A percentile compares a stretch with the other conserved stretches of the same genome.
Conservation (phyloP, 352 stramenopile genomes). For the Globisporangium rhizosaccharum region DNA sequence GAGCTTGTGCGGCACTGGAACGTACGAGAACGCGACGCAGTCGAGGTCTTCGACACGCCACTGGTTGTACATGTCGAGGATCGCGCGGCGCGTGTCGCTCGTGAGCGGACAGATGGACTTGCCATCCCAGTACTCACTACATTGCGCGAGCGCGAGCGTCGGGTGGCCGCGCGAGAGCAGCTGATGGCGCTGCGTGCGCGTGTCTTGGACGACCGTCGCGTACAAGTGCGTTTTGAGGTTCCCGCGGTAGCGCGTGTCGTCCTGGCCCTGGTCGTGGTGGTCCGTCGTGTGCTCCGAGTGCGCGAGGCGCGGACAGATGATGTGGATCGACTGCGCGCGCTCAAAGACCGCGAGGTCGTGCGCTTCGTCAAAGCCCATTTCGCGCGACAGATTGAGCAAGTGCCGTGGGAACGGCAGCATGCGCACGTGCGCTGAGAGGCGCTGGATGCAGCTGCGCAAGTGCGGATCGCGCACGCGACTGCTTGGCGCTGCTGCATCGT, state of each 20-base stretch:
- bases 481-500: background rate
- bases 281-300: slow-evolving; percentile 83
- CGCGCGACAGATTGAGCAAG: slow-evolving; percentile 66
- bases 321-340: slow-evolving; percentile 68
- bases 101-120: slow-evolving; percentile 84
- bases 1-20: slow-evolving; percentile 69
- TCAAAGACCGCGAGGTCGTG: slow-evolving; percentile 66
- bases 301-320: slow-evolving; percentile 75
- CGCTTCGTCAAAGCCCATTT: slow-evolving; percentile 74
- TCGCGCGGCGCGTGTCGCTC: slow-evolving; percentile 67
- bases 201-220: slow-evolving; percentile 80
- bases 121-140: slow-evolving; percentile 84
- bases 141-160: slow-evolving; percentile 65
- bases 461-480: slow-evolving; percentile 26
- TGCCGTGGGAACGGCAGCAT: slow-evolving; percentile 84
- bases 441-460: slow-evolving; percentile 63
- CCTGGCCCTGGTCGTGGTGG: slow-evolving; percentile 79
- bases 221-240: slow-evolving; percentile 86
- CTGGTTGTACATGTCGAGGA: slow-evolving; percentile 88
- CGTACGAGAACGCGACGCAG: slow-evolving; percentile 80
- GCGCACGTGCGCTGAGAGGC: slow-evolving; percentile 74
- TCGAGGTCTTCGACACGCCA: slow-evolving; percentile 85
- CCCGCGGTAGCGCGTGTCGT: slow-evolving; percentile 76
- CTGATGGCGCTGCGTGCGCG: slow-evolving; percentile 74
- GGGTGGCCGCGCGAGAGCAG: slow-evolving; percentile 74